These are phyloP conservation scores for Eucalyptus sp. DNA, from an alignment of 345 rosid species.

Conservation along the genomic window DNA sequence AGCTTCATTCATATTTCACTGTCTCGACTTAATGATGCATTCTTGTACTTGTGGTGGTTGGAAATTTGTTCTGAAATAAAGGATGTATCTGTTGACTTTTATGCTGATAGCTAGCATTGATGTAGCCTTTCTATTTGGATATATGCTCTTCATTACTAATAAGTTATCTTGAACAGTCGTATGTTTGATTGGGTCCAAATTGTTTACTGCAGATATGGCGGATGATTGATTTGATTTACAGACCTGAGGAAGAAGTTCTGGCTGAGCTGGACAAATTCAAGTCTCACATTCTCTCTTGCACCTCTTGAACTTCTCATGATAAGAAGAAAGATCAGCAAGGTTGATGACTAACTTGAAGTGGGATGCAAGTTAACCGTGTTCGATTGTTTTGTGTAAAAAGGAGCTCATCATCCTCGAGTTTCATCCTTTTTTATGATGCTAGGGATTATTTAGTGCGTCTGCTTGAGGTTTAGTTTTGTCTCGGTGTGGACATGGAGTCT, in stretches of 20 bases:
- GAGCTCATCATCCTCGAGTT: neutral
- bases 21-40: neutral
- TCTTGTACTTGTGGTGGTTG: neutral
- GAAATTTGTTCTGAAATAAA: neutral
- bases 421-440: neutral
- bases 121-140: neutral
- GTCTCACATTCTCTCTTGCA: conserved; percentile 26
- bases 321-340: neutral
- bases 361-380: neutral
- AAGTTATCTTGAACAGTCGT: neutral
- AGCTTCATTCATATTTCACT: neutral
- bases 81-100: neutral
- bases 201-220: conserved; percentile 42
- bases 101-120: neutral
- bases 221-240: conserved; percentile 50
- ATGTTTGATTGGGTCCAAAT: neutral
- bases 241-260: conserved; percentile 51
- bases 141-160: neutral
- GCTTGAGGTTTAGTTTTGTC: neutral
- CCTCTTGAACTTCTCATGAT: neutral
- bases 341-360: neutral
- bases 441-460: neutral
- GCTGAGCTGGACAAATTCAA: conserved; percentile 37
- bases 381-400: neutral
- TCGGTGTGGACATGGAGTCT: neutral